Percentiles rank a stretch among this genome's conserved stretches.
Evolutionary conservation across 768 basidiomycete genomes (phyloP).

Genomic region (Boletales sp.): DNA sequence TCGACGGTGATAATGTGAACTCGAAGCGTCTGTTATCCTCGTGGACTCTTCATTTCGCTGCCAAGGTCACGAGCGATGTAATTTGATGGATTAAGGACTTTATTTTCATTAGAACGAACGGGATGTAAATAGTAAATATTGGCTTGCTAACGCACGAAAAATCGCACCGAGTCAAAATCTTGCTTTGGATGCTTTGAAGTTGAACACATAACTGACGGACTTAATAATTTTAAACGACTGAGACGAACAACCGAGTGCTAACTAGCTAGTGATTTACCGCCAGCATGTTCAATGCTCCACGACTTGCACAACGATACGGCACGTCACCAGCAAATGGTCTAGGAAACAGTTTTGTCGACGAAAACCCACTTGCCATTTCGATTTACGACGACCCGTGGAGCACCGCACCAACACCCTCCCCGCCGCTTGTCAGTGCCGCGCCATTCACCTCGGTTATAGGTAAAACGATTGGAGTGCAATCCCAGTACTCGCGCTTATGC

Average conservation of each 20-base stretch:
- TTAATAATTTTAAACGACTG: background rate
- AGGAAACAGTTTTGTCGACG: constrained; percentile 71
- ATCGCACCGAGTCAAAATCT: background rate
- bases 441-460: constrained; percentile 71
- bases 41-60: constrained; percentile 94
- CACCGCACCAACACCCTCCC: constrained; percentile 65
- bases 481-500: constrained; percentile 4
- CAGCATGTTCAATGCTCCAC: constrained; percentile 82
- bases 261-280: background rate
- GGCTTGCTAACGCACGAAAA: constrained; percentile 9
- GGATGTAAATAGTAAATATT: constrained; percentile 22
- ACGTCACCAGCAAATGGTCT: constrained; percentile 54
- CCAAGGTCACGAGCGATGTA: constrained; percentile 51
- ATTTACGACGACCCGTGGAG: constrained; percentile 86
- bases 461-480: constrained; percentile 18
- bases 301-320: constrained; percentile 67
- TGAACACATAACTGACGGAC: constrained; percentile 6
- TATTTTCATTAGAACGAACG: constrained; percentile 9
- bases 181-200: constrained; percentile 1
- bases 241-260: constrained; percentile 1
- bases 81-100: constrained; percentile 15
- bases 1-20: constrained; percentile 85
- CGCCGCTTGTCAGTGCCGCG: constrained; percentile 54
- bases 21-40: constrained; percentile 76
- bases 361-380: constrained; percentile 70